phyloP scores from a whole-genome alignment of 2,329 filamentous ascomycete species.

The Ambrosiella beaveri region DNA sequence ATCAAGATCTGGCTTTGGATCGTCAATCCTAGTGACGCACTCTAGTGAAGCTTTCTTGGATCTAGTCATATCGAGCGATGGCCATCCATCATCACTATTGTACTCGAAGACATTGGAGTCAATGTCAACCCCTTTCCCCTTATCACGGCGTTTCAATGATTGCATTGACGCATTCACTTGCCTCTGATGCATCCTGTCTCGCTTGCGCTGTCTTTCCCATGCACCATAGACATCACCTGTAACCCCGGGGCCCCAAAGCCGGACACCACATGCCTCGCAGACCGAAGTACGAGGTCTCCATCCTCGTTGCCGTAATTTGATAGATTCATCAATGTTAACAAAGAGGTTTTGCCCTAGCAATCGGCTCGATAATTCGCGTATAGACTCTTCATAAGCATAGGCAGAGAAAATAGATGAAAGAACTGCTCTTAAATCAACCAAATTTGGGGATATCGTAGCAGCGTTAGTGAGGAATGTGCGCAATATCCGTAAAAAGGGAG shows the following conservation, averaged over 20 bases:
- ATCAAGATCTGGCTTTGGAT: slow-evolving; percentile 11
- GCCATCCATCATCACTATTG: slow-evolving; percentile 21
- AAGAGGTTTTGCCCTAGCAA: slow-evolving; percentile 84
- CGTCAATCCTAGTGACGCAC: background rate
- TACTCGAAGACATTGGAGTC: slow-evolving; percentile 17
- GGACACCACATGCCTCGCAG: slow-evolving; percentile 68
- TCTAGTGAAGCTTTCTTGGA: background rate
- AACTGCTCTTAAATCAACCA: slow-evolving; percentile 73
- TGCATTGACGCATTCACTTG: slow-evolving; percentile 23
- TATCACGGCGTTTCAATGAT: slow-evolving; percentile 28
- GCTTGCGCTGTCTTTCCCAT: slow-evolving; percentile 47
- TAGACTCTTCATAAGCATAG: slow-evolving; percentile 86
- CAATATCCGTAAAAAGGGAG: slow-evolving; percentile 77
- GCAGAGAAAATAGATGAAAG: slow-evolving; percentile 83
- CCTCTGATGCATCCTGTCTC: slow-evolving; percentile 27
- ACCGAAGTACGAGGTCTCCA: slow-evolving; percentile 78
- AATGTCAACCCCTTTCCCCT: slow-evolving; percentile 35
- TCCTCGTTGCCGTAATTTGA: slow-evolving; percentile 59
- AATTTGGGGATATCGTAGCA: slow-evolving; percentile 62
- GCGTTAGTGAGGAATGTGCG: slow-evolving; percentile 76
- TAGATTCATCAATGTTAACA: slow-evolving; percentile 58
- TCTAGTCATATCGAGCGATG: background rate
- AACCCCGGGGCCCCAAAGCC: slow-evolving; percentile 80
- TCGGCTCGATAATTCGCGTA: slow-evolving; percentile 67
- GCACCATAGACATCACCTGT: slow-evolving; percentile 60